Percentiles rank a stretch among this genome's conserved stretches.
Conservation (phyloP, 2,329 filamentous ascomycete genomes). For the Verticillium isaacii region DNA sequence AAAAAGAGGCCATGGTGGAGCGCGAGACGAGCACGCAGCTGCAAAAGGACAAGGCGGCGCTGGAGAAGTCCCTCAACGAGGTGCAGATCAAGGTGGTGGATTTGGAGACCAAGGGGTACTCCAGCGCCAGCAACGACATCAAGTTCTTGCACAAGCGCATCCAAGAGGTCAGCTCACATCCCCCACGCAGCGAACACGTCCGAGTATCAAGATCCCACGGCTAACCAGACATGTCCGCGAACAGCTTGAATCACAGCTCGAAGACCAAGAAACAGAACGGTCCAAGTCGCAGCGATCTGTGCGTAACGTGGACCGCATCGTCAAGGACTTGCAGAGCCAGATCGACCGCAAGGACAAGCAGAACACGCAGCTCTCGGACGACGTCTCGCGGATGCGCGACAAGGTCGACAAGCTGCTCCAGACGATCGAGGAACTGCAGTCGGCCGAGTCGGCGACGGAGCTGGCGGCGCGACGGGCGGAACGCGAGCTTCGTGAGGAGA, state of each 20-base stretch:
- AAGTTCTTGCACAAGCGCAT: slow-evolving; percentile 92
- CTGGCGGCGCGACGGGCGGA: slow-evolving; percentile 80
- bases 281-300: slow-evolving; percentile 79
- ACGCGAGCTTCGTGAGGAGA: slow-evolving; percentile 83
- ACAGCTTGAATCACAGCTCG: slow-evolving; percentile 83
- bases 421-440: slow-evolving; percentile 91
- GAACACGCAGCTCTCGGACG: slow-evolving; percentile 74
- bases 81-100: slow-evolving; percentile 86
- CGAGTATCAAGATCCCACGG: neutral
- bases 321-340: slow-evolving; percentile 88
- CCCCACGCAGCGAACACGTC: neutral
- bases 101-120: slow-evolving; percentile 95
- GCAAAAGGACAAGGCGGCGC: slow-evolving; percentile 80
- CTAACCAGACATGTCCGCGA: slow-evolving; percentile 17
- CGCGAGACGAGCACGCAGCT: slow-evolving; percentile 76
- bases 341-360: slow-evolving; percentile 92
- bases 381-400: slow-evolving; percentile 79
- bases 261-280: slow-evolving; percentile 74
- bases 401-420: slow-evolving; percentile 85
- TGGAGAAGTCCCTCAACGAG: slow-evolving; percentile 90
- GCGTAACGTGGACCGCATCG: slow-evolving; percentile 87
- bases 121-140: slow-evolving; percentile 88
- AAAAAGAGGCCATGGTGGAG: slow-evolving; percentile 86
- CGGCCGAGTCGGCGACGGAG: slow-evolving; percentile 76
- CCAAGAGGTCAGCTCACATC: slow-evolving; percentile 65